Base-by-base conservation (phyloP, 2,329 filamentous ascomycete genomes). In the Ceratocystis destructans region DNA sequence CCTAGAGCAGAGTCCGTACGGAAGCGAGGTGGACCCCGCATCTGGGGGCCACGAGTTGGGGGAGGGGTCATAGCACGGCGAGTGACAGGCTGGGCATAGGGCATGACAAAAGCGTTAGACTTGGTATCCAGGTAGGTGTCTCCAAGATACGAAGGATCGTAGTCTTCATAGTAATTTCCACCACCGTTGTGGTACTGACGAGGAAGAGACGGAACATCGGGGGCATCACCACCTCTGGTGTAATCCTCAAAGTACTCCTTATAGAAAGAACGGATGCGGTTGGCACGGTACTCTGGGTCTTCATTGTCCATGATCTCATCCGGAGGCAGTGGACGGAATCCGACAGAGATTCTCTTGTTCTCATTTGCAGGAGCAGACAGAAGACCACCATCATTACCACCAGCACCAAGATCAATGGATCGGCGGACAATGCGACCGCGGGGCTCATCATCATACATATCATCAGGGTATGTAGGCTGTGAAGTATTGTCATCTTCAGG, bases 221-320 rank as follows among this genome's bases (percentile, higher is more conserved):
- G 71, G 7, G 69, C 70, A 48, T 71, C 70, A 1, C 41, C 41
- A 41, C 48, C 44, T 53, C 76, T 75, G 73, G 85, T 89, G 68
- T 80, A 84, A 53, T 96, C 93, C 70, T 97, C 94, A 71, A 99
- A 99, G 78, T 99, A 99, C 74, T 99, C 94, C 79, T 96, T 96
- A 80, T 99, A 99, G 79, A 99, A 99, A 3, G 94, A 99, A 74
- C 94, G 85, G 71, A 99, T 99, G 67, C 94, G 87, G 79, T 96
- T 97, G 70, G 94, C 94, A 72, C 94, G 86, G 72, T 93, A 87
- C 75, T 97, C 94, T 0, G 94, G 91, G 73, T 96, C 93, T 73
- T 97, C 94, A 2, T 87, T 84, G 55, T 87, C 84, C 37, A 80
- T 82, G 65, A 89, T 85, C 70, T 96, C 89, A 72, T 92, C 87